phyloP scores from a whole-genome alignment of 805 yeast species.

The Suhomyces faveliae region DNA sequence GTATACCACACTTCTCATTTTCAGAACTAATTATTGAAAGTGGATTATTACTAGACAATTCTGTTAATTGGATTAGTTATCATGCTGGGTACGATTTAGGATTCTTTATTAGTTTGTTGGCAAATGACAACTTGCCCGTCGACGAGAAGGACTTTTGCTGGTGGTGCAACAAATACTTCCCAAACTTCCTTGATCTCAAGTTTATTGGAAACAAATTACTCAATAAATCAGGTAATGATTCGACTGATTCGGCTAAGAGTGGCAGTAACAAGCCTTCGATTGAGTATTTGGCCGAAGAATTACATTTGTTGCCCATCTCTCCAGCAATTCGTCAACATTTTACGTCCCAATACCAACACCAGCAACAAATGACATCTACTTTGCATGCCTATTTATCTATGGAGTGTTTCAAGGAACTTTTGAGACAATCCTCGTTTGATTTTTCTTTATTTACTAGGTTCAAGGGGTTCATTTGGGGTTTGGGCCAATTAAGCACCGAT shows the following conservation, averaged over 20 bases:
- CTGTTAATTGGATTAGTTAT: conserved; percentile 84
- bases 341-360: conserved; percentile 21
- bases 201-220: conserved; percentile 40
- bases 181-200: conserved; percentile 81
- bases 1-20: conserved; percentile 76
- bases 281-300: conserved; percentile 67
- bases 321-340: conserved; percentile 40
- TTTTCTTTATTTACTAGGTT: conserved; percentile 29
- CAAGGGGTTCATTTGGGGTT: conserved; percentile 55
- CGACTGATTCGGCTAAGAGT: conserved; percentile 3
- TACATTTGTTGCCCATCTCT: conserved; percentile 59
- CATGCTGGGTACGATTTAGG: conserved; percentile 96
- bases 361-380: conserved; percentile 45
- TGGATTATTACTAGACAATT: conserved; percentile 72
- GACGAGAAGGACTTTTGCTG: conserved; percentile 74
- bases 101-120: conserved; percentile 72
- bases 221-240: conserved; percentile 19
- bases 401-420: conserved; percentile 63
- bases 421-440: conserved; percentile 24
- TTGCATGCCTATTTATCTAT: conserved; percentile 63
- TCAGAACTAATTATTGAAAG: conserved; percentile 83
- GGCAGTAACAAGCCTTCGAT: conserved; percentile 44
- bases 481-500: conserved; percentile 28
- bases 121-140: conserved; percentile 74
- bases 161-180: conserved; percentile 73